Base-by-base conservation (phyloP, 306 rosid species). In the Purshia tridentata region DNA sequence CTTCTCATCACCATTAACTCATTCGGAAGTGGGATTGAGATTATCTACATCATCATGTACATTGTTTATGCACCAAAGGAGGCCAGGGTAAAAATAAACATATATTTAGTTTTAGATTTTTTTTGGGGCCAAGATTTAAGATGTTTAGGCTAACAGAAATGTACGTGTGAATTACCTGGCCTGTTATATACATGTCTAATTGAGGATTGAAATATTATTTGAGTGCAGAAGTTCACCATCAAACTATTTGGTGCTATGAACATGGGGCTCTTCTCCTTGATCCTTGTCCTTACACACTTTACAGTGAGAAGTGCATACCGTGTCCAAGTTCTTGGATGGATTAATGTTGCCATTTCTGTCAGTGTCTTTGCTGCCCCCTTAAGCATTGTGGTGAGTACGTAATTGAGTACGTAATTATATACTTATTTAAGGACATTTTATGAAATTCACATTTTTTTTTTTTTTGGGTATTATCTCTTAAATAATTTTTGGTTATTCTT, bases 1-100 rank as follows among this genome's bases (percentile, higher is more conserved):
- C 93, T 90, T 22, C 96, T 95, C 72, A 72, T 95, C 65, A 91
- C 99, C 75, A 88, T 95, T 15, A 95, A 95, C 88, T 77, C 93
- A 14, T 84, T 95, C 53, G 98, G 98, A 16, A 83, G 89, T 65
- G 72, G 83, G 4, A 40, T 91, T 9, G 93, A 91, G 81, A 60
- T 56, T 19, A 72, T 88, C 65, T 95, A 95, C 77, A 80, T 87
- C 80, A 23, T 69, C 78, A 72, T 91, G 60, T 95, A 35, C 84
- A 52, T 95, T 20, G 58, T 44, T 35, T 91, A 85, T 41, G 99
- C 97, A 0, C 65, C 85, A 61, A 83, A 4, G 20, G 56, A 81
- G 4, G 87, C 90, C 6, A 84, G 86, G 96, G 98, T 94, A 70
- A 29, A 29, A 29, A 29, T 4, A 45, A 13, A 35, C 41, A 4